phyloP scores from a whole-genome alignment of 2,329 filamentous ascomycete genomes.

The Monosporascus sp. region DNA sequence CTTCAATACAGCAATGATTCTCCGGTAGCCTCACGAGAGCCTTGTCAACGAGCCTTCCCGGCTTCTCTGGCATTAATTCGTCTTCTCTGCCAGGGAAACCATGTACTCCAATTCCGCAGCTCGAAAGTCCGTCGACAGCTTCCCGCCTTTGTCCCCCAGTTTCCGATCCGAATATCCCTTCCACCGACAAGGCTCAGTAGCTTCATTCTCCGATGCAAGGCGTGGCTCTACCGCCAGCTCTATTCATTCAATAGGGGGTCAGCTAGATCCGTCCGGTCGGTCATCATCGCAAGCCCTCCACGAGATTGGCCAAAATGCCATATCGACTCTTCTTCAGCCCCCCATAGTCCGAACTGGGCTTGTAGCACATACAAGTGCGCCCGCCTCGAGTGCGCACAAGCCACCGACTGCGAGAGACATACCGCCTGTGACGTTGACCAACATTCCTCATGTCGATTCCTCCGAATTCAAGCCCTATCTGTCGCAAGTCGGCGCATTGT shows the following conservation, averaged over 20 bases:
- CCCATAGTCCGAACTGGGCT: constrained; percentile 87
- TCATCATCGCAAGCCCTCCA: constrained; percentile 51
- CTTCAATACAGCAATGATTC: constrained; percentile 41
- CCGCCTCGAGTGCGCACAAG: constrained; percentile 67
- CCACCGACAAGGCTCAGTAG: constrained; percentile 46
- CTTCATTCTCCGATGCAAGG: constrained; percentile 48
- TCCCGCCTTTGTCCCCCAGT: constrained; percentile 49
- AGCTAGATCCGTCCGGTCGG: constrained; percentile 61
- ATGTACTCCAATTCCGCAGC: constrained; percentile 57
- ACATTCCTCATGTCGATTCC: constrained; percentile 74
- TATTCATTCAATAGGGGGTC: constrained; percentile 79
- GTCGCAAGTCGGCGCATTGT: constrained; percentile 76
- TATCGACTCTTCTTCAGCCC: constrained; percentile 87
- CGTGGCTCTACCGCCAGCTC: constrained; percentile 85
- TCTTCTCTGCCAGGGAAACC: constrained; percentile 25
- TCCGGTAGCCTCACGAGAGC: constrained; percentile 36
- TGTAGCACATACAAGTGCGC: constrained; percentile 68
- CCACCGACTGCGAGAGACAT: constrained; percentile 86
- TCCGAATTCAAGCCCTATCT: constrained; percentile 81
- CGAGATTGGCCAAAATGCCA: constrained; percentile 86
- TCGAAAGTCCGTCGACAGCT: constrained; percentile 62
- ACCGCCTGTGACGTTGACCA: constrained; percentile 84
- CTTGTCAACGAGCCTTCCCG: constrained; percentile 32
- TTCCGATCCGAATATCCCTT: constrained; percentile 53
- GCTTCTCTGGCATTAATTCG: constrained; percentile 23